A percentile compares a stretch with the other conserved stretches of the same genome.
Evolutionary conservation across 441 rosid species (phyloP).

Genomic region (Gossypium davidsonii): DNA sequence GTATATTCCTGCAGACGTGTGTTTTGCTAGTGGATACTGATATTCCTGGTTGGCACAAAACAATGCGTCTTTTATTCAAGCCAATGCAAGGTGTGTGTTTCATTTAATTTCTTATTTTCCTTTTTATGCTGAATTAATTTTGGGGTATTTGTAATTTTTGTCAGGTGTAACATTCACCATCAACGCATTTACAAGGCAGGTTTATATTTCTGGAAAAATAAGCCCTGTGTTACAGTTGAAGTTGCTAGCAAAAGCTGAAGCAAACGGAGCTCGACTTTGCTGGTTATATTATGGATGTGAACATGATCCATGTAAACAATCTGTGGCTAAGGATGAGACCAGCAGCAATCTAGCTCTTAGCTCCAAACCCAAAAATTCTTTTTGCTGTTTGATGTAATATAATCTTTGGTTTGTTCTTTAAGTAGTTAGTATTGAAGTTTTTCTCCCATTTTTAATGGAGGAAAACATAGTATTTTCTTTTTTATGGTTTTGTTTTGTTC

Average conservation of each 20-base stretch:
- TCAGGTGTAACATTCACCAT: background rate
- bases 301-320: background rate
- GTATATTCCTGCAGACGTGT: background rate
- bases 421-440: background rate
- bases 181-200: background rate
- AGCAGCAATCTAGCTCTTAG: background rate
- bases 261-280: background rate
- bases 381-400: background rate
- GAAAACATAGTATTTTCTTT: background rate
- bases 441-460: background rate
- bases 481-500: background rate
- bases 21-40: conserved; percentile 9
- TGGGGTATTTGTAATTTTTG: background rate
- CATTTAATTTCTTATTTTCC: background rate
- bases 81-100: conserved; percentile 3
- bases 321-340: background rate
- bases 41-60: conserved; percentile 6
- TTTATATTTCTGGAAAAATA: background rate
- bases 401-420: background rate
- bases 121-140: background rate
- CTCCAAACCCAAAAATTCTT: background rate
- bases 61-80: background rate
- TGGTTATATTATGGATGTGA: background rate
- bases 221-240: background rate
- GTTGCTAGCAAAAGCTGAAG: conserved; percentile 4